Conservation (phyloP, 1,284 basidiomycete genomes). For the Blastosporella zonata region DNA sequence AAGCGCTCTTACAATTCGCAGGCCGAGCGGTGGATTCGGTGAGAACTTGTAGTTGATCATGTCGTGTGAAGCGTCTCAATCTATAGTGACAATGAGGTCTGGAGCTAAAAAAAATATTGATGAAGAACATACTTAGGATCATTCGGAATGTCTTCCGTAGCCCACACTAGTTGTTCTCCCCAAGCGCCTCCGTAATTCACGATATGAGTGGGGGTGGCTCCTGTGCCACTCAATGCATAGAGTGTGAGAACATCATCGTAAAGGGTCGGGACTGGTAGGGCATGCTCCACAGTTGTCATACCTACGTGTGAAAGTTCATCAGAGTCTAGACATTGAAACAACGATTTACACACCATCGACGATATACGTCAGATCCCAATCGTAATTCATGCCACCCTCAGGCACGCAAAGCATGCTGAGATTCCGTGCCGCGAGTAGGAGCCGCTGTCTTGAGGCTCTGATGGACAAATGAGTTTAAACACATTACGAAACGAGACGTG, state of each 20-base stretch:
- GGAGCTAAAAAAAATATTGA: background rate
- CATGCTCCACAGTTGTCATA: conserved; percentile 77
- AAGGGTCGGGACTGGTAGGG: conserved; percentile 58
- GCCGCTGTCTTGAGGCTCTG: conserved; percentile 66
- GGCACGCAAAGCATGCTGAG: conserved; percentile 70
- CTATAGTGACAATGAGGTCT: conserved; percentile 29
- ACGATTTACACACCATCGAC: conserved; percentile 49
- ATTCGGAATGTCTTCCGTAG: conserved; percentile 57
- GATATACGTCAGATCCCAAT: conserved; percentile 76
- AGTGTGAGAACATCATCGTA: conserved; percentile 68
- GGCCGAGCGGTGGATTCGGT: conserved; percentile 62
- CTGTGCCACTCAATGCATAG: conserved; percentile 65
- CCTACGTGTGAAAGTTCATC: conserved; percentile 37
- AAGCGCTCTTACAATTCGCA: conserved; percentile 43
- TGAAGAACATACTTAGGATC: conserved; percentile 52
- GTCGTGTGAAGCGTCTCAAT: conserved; percentile 58
- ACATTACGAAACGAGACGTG: background rate
- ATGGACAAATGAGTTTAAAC: background rate
- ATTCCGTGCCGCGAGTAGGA: conserved; percentile 58
- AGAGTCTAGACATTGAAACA: background rate
- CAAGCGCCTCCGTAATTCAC: conserved; percentile 69
- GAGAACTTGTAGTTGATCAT: conserved; percentile 60
- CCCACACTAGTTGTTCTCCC: conserved; percentile 71
- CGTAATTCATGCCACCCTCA: conserved; percentile 73
- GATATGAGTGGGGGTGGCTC: conserved; percentile 67